phyloP scores from a whole-genome alignment of 768 basidiomycete species.

The Termitomyces eurrhizus region DNA sequence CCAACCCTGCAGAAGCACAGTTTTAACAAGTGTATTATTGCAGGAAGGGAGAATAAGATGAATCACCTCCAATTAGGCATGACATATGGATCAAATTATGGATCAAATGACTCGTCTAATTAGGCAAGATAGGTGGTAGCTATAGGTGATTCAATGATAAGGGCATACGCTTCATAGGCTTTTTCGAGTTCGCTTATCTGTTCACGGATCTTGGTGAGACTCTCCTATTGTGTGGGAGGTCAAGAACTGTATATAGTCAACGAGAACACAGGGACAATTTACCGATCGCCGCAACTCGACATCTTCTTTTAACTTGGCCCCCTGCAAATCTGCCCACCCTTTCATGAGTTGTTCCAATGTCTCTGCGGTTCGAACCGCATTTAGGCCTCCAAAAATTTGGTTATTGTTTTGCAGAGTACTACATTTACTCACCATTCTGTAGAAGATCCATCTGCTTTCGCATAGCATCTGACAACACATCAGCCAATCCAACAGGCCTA shows the following conservation, averaged over 20 bases:
- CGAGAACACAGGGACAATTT: neutral
- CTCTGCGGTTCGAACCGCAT: neutral
- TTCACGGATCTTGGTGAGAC: conserved; percentile 1
- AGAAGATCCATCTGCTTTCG: conserved; percentile 10
- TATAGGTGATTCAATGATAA: conserved; percentile 7
- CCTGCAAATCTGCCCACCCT: neutral
- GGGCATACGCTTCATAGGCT: conserved; percentile 16
- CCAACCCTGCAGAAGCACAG: too few relatives aligned
- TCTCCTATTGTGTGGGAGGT: neutral
- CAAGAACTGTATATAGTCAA: neutral
- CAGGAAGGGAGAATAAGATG: too few relatives aligned
- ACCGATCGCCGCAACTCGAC: neutral
- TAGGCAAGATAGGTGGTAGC: too few relatives aligned
- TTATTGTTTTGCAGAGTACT: too few relatives aligned
- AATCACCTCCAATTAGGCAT: too few relatives aligned
- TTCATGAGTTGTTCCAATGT: conserved; percentile 7
- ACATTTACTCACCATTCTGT: conserved; percentile 5
- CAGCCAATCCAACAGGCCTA: conserved; percentile 22
- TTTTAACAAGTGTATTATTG: too few relatives aligned
- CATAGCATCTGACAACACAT: conserved; percentile 15
- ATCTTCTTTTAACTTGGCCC: conserved; percentile 1
- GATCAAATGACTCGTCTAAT: too few relatives aligned
- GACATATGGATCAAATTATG: too few relatives aligned
- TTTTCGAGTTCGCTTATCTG: conserved; percentile 17
- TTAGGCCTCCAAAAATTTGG: conserved; percentile 1